Evolutionary conservation across 257 asterid genomes (phyloP).

Genomic region (Nicotiana tomentosiformis): DNA sequence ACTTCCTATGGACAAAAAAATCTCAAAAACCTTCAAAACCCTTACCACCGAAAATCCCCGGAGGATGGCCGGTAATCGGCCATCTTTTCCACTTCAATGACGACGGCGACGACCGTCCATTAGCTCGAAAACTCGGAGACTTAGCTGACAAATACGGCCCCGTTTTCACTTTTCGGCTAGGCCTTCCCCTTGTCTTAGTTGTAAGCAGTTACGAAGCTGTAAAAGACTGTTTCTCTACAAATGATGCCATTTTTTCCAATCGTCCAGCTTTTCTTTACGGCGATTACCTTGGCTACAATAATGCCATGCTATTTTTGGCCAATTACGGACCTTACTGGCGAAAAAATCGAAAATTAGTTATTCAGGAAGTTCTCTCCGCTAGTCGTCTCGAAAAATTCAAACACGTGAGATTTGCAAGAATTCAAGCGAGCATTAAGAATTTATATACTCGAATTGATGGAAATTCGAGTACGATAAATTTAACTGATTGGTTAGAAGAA

Average conservation of each 20-base stretch:
- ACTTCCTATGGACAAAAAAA: too few relatives aligned
- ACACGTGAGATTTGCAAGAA: too few relatives aligned
- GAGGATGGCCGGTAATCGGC: neutral
- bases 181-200: too few relatives aligned
- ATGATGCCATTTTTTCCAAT: neutral
- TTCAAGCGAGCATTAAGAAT: neutral
- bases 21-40: neutral
- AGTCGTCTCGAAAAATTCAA: neutral
- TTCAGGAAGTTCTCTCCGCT: conserved; percentile 5
- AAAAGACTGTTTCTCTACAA: neutral
- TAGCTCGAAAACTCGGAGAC: too few relatives aligned
- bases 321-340: conserved; percentile 22
- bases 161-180: too few relatives aligned
- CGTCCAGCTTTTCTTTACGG: neutral
- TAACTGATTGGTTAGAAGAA: conserved; percentile 11
- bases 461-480: neutral
- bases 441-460: neutral
- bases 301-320: conserved; percentile 16
- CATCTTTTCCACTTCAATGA: neutral
- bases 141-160: too few relatives aligned
- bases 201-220: too few relatives aligned
- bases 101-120: neutral
- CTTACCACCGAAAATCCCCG: neutral
- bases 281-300: neutral
- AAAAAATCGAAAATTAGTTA: conserved; percentile 10